Conservation (phyloP, 257 asterid genomes). For the Nicotiana obtusifolia region DNA sequence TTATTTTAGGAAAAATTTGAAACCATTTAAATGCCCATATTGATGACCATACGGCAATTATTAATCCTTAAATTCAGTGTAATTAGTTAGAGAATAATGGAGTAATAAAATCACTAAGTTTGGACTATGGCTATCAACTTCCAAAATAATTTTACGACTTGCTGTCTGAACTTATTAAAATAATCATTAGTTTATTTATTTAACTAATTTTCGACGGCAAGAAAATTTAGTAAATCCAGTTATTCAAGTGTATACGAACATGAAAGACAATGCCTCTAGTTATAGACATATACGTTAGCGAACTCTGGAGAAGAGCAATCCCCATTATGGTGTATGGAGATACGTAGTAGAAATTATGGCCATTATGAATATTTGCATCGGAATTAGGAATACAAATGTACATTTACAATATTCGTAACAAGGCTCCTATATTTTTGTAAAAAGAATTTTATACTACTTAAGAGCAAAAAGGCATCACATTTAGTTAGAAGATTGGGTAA, state of each 20-base stretch:
- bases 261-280: too few relatives aligned
- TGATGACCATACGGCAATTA: background rate
- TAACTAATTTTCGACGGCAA: background rate
- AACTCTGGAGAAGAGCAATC: background rate
- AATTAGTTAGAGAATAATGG: background rate
- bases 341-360: background rate
- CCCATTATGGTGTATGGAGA: background rate
- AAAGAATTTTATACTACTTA: background rate
- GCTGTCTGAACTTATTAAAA: background rate
- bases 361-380: background rate
- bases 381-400: background rate
- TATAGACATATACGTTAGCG: background rate
- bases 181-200: too few relatives aligned
- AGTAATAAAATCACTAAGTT: background rate
- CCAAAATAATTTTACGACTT: background rate
- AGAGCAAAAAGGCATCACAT: background rate
- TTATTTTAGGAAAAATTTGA: background rate
- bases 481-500: background rate
- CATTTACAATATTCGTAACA: too few relatives aligned
- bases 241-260: too few relatives aligned
- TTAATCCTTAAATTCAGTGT: slow-evolving; percentile 4
- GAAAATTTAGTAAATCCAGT: too few relatives aligned
- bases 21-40: background rate
- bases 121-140: background rate
- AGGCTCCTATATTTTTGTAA: too few relatives aligned